phyloP scores from a whole-genome alignment of 1,139 yeast species.

The Pneumocystis wakefieldiae region DNA sequence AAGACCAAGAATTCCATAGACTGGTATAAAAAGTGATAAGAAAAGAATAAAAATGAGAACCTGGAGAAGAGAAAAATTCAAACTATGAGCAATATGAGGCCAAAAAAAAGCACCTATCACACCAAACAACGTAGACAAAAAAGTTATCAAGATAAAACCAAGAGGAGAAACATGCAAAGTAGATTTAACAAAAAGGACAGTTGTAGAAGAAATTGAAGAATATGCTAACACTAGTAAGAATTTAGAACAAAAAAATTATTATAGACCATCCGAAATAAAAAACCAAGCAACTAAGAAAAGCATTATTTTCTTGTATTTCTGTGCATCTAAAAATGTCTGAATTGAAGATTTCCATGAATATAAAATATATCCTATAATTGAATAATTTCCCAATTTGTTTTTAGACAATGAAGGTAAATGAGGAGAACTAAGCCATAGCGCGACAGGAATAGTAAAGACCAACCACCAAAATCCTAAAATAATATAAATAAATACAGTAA shows the following conservation, averaged over 20 bases:
- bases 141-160: constrained; percentile 43
- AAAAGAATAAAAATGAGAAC: constrained; percentile 39
- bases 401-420: constrained; percentile 25
- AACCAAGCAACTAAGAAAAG: constrained; percentile 16
- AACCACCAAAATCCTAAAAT: constrained; percentile 62
- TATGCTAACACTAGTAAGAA: constrained; percentile 57
- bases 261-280: constrained; percentile 39
- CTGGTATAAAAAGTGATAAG: constrained; percentile 48
- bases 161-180: constrained; percentile 51
- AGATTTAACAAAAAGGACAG: constrained; percentile 52
- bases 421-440: constrained; percentile 31
- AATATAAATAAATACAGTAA: constrained; percentile 42
- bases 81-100: constrained; percentile 4
- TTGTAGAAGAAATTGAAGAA: constrained; percentile 60
- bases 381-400: constrained; percentile 1
- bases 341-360: constrained; percentile 47
- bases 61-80: constrained; percentile 22
- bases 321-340: constrained; percentile 23
- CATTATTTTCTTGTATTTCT: background rate
- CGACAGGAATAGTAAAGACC: constrained; percentile 45
- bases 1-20: constrained; percentile 52
- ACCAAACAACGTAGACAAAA: constrained; percentile 47
- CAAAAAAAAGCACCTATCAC: constrained; percentile 38
- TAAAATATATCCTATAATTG: constrained; percentile 26
- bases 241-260: constrained; percentile 45